Percentiles rank a stretch among this genome's conserved stretches.
Conservation (phyloP, 495 filamentous ascomycete genomes). For the Tuber borchii region DNA sequence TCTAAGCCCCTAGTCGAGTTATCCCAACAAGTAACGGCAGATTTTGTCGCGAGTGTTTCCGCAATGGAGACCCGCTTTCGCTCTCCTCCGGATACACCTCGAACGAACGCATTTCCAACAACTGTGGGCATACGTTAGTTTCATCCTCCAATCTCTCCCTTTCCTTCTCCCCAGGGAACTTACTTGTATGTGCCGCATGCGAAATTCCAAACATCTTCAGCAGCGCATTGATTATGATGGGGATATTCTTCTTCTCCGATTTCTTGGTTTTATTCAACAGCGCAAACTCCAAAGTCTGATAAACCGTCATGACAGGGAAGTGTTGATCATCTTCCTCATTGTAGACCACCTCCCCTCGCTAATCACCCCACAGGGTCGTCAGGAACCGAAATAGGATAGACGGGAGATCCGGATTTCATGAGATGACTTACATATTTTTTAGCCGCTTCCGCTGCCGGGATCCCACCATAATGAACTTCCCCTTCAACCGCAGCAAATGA, state of each 20-base stretch:
- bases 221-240: constrained; percentile 58
- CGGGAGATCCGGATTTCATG: background rate
- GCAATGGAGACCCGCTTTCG: constrained; percentile 66
- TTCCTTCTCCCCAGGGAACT: constrained; percentile 43
- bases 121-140: constrained; percentile 15
- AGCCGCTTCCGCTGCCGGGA: constrained; percentile 61
- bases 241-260: constrained; percentile 58
- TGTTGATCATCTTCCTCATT: constrained; percentile 57
- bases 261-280: constrained; percentile 78
- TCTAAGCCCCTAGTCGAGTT: constrained; percentile 79
- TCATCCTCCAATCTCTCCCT: background rate
- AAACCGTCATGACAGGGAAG: constrained; percentile 70
- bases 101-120: constrained; percentile 60
- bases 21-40: constrained; percentile 49
- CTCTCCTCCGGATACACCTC: constrained; percentile 66
- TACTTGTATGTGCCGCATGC: constrained; percentile 50
- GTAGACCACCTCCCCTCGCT: background rate
- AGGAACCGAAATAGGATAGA: constrained; percentile 47
- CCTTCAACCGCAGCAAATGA: constrained; percentile 62
- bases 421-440: constrained; percentile 50
- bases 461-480: constrained; percentile 69
- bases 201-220: constrained; percentile 66
- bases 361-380: constrained; percentile 75
- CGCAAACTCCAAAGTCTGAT: constrained; percentile 75
- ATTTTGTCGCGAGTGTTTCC: constrained; percentile 47